Conservation (phyloP, 1,284 basidiomycete species). For the Dichomitus squalens region DNA sequence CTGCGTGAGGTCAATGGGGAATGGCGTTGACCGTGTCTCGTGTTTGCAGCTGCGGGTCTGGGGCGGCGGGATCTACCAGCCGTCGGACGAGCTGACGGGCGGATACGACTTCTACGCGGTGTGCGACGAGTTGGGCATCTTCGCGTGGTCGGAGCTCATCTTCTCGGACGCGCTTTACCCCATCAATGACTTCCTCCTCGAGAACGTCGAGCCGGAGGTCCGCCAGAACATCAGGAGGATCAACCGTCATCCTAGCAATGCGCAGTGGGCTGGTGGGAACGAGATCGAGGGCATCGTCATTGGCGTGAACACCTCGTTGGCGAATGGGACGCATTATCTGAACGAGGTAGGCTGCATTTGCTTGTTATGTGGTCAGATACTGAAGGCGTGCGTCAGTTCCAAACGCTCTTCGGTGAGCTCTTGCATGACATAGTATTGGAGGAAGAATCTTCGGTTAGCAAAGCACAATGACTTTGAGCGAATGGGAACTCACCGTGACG, state of each 20-base stretch:
- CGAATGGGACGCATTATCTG: constrained; percentile 48
- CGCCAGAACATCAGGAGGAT: constrained; percentile 58
- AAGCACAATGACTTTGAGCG: background rate
- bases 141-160: constrained; percentile 68
- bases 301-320: constrained; percentile 37
- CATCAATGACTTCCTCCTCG: constrained; percentile 54
- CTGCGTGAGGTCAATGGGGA: background rate
- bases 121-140: constrained; percentile 65
- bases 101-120: constrained; percentile 59
- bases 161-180: constrained; percentile 65
- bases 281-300: constrained; percentile 61
- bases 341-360: constrained; percentile 42
- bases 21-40: background rate
- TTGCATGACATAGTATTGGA: constrained; percentile 47
- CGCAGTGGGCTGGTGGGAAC: constrained; percentile 65
- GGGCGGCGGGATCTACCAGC: constrained; percentile 52
- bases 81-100: constrained; percentile 44
- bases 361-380: background rate
- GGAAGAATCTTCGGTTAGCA: constrained; percentile 51
- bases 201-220: constrained; percentile 57
- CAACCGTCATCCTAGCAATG: constrained; percentile 60
- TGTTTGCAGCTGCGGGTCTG: constrained; percentile 51
- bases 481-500: background rate
- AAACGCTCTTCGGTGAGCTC: constrained; percentile 55
- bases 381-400: constrained; percentile 41